Evolutionary conservation across 345 rosid species (phyloP).

Genomic region (Corymbia maculata): DNA sequence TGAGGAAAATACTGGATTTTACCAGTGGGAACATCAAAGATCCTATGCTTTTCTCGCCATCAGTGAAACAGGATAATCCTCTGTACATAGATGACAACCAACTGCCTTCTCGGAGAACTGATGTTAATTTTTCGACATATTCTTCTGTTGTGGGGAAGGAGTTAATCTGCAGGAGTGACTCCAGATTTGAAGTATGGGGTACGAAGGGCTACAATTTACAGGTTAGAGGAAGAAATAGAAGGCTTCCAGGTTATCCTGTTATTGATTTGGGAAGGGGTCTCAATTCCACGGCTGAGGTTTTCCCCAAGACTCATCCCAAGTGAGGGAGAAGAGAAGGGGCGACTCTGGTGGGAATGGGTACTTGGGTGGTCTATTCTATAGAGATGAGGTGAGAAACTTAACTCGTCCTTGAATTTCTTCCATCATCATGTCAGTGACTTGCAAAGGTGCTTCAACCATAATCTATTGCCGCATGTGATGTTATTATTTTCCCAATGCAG

Average conservation of each 20-base stretch:
- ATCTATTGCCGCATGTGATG: neutral
- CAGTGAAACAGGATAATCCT: slow-evolving; percentile 38
- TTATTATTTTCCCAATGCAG: slow-evolving; percentile 23
- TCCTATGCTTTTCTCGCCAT: slow-evolving; percentile 60
- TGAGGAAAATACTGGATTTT: slow-evolving; percentile 76
- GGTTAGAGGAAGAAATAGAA: slow-evolving; percentile 61
- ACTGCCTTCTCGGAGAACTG: slow-evolving; percentile 83
- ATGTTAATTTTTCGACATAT: slow-evolving; percentile 72
- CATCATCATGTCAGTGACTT: neutral
- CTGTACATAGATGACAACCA: slow-evolving; percentile 52
- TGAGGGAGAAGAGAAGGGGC: slow-evolving; percentile 11
- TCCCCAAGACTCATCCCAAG: slow-evolving; percentile 26
- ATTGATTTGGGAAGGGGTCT: slow-evolving; percentile 52
- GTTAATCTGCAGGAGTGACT: slow-evolving; percentile 62
- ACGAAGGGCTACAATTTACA: slow-evolving; percentile 78
- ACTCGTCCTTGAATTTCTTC: neutral
- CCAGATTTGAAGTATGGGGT: slow-evolving; percentile 93
- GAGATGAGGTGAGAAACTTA: slow-evolving; percentile 62
- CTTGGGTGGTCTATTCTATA: slow-evolving; percentile 46
- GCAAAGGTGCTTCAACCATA: neutral
- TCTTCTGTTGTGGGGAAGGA: slow-evolving; percentile 78
- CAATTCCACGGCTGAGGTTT: slow-evolving; percentile 32
- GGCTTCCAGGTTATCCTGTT: slow-evolving; percentile 55
- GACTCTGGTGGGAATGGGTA: slow-evolving; percentile 41
- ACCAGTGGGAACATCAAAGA: slow-evolving; percentile 62